Conservation (phyloP, 2,329 filamentous ascomycete genomes). For the Coniochaeta prunicola region DNA sequence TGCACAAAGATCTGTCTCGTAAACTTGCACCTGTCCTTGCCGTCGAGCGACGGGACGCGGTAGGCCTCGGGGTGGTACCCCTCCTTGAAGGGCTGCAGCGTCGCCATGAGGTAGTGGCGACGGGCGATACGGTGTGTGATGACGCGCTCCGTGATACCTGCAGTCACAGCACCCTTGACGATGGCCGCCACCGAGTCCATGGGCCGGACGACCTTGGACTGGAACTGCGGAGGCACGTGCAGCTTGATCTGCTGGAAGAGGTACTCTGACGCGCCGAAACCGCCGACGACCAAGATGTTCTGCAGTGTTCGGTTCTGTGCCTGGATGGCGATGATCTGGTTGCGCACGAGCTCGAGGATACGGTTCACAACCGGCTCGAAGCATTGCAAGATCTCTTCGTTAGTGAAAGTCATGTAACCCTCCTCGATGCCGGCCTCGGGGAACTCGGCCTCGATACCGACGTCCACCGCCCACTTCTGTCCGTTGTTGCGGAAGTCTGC, state of each 20-base stretch:
- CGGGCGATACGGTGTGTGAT: slow-evolving; percentile 95
- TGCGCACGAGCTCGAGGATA: slow-evolving; percentile 90
- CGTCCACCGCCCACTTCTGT: slow-evolving; percentile 98
- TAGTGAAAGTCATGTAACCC: slow-evolving; percentile 99
- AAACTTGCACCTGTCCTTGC: slow-evolving; percentile 98
- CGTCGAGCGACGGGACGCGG: slow-evolving; percentile 90
- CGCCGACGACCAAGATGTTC: slow-evolving; percentile 95
- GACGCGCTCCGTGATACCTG: slow-evolving; percentile 93
- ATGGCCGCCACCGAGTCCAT: slow-evolving; percentile 99
- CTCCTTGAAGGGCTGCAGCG: slow-evolving; percentile 96
- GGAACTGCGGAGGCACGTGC: slow-evolving; percentile 95
- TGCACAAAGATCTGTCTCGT: slow-evolving; percentile 97
- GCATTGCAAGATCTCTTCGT: slow-evolving; percentile 97
- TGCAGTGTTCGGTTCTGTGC: slow-evolving; percentile 90
- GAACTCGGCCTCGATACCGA: slow-evolving; percentile 97
- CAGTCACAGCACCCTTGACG: slow-evolving; percentile 95
- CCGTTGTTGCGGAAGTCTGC: slow-evolving; percentile 99
- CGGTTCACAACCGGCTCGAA: slow-evolving; percentile 98
- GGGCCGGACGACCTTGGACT: slow-evolving; percentile 93
- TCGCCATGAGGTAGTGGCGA: slow-evolving; percentile 98
- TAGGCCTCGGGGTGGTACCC: slow-evolving; percentile 98
- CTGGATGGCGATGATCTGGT: slow-evolving; percentile 98
- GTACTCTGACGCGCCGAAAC: slow-evolving; percentile 97
- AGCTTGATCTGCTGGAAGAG: slow-evolving; percentile 99
- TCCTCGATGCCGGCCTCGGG: slow-evolving; percentile 97